Evolutionary conservation across 768 basidiomycete genomes (phyloP).

Genomic region (Ramaria sp.): DNA sequence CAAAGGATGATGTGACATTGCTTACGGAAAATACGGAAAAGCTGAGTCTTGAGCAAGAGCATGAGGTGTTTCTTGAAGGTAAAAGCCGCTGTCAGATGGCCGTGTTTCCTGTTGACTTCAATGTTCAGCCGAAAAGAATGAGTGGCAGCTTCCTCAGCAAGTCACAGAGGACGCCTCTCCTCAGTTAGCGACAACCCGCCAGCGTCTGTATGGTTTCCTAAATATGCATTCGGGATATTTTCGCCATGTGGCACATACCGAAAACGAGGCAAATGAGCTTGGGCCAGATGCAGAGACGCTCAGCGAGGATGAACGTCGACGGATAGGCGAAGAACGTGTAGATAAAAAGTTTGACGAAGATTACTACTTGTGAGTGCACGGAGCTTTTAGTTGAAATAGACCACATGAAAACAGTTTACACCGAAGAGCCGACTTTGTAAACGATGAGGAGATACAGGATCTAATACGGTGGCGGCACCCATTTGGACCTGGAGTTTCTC

Average conservation of each 20-base stretch:
- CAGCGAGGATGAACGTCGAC: constrained; percentile 37
- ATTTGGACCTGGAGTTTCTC: constrained; percentile 20
- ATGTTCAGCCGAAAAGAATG: constrained; percentile 54
- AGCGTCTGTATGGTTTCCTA: constrained; percentile 65
- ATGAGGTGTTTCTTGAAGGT: constrained; percentile 47
- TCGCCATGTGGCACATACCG: constrained; percentile 54
- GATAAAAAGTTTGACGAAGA: constrained; percentile 76
- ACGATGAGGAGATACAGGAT: constrained; percentile 66
- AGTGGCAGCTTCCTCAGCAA: constrained; percentile 68
- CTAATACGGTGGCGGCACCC: constrained; percentile 60
- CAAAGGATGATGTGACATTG: constrained; percentile 26
- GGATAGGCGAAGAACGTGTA: constrained; percentile 47
- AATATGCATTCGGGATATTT: constrained; percentile 69
- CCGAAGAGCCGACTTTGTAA: constrained; percentile 68
- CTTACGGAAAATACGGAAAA: constrained; percentile 31
- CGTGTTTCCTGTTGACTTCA: neutral
- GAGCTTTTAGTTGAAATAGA: constrained; percentile 8
- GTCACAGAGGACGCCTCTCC: constrained; percentile 30
- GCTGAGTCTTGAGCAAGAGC: constrained; percentile 42
- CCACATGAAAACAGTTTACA: neutral
- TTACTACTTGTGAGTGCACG: constrained; percentile 58
- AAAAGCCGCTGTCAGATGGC: constrained; percentile 2
- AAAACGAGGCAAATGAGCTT: constrained; percentile 77
- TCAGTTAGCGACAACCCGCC: constrained; percentile 20
- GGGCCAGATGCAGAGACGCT: constrained; percentile 55